Conservation (phyloP, 2,329 filamentous ascomycete species). For the Chrysoporthe austroafricana region DNA sequence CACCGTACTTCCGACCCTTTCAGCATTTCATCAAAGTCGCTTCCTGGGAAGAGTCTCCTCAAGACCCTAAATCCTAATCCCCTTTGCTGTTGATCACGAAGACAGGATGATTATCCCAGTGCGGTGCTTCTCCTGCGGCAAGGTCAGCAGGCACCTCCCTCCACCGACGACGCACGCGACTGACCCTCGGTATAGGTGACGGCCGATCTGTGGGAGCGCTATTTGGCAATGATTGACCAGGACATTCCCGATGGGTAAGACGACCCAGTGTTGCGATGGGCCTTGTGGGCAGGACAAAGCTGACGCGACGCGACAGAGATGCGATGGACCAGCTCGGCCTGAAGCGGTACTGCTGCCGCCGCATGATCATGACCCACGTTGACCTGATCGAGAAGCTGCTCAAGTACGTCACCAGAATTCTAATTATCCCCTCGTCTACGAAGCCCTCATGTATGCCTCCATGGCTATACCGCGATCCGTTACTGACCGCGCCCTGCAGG, state of each 20-base stretch:
- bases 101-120: slow-evolving; percentile 95
- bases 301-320: slow-evolving; percentile 62
- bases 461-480: background rate
- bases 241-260: slow-evolving; percentile 74
- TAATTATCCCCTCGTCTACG: too few species aligned
- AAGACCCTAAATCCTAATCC: background rate
- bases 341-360: slow-evolving; percentile 95
- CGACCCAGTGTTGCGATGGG: background rate
- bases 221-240: slow-evolving; percentile 84
- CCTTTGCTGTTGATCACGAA: background rate
- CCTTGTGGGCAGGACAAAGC: slow-evolving; percentile 29
- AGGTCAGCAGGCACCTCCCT: slow-evolving; percentile 63
- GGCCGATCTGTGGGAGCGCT: slow-evolving; percentile 96
- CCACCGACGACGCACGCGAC: slow-evolving; percentile 28
- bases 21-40: background rate
- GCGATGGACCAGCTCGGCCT: slow-evolving; percentile 94
- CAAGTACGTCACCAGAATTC: slow-evolving; percentile 62
- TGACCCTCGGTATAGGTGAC: slow-evolving; percentile 70
- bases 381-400: slow-evolving; percentile 98
- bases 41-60: background rate
- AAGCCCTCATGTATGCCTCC: too few species aligned
- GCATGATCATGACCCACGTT: slow-evolving; percentile 99
- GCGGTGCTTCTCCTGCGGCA: slow-evolving; percentile 98
- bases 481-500: slow-evolving; percentile 39
- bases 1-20: background rate